These are phyloP conservation scores for Isabelozyma pseudorhagii DNA, from an alignment of 805 yeast species.

Conservation along the genomic window DNA sequence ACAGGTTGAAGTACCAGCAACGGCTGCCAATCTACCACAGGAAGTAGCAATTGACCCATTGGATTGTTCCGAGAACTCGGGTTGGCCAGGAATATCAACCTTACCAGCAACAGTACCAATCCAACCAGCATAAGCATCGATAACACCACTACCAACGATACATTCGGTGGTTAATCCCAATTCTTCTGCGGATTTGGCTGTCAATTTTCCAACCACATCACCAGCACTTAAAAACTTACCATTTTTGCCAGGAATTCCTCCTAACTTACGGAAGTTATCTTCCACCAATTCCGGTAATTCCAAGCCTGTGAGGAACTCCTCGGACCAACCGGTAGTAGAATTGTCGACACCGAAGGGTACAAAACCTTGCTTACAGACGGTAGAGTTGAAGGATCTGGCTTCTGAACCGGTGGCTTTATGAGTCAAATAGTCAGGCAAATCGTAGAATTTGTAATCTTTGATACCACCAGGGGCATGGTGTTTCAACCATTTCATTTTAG, in stretches of 20 bases:
- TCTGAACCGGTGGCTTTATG: conserved; percentile 87
- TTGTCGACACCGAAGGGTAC: conserved; percentile 91
- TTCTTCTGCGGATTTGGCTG: conserved; percentile 66
- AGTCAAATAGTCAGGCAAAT: conserved; percentile 87
- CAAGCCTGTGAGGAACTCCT: conserved; percentile 64
- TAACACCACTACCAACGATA: conserved; percentile 91
- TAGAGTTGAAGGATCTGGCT: conserved; percentile 84
- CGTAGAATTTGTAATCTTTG: conserved; percentile 77
- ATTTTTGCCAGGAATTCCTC: conserved; percentile 74
- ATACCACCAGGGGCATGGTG: conserved; percentile 66
- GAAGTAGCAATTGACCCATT: conserved; percentile 53
- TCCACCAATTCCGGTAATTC: conserved; percentile 76
- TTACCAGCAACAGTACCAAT: conserved; percentile 95
- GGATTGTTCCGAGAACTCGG: conserved; percentile 44
- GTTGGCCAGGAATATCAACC: conserved; percentile 58
- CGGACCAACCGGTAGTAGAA: conserved; percentile 85
- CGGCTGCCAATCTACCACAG: conserved; percentile 90
- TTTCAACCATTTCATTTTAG: conserved; percentile 95
- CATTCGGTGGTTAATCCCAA: conserved; percentile 79
- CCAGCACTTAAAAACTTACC: conserved; percentile 86
- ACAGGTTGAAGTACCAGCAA: conserved; percentile 98
- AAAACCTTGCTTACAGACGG: conserved; percentile 94
- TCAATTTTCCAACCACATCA: conserved; percentile 76
- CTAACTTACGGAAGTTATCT: conserved; percentile 73
- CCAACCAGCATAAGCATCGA: conserved; percentile 99